Conservation (phyloP, 2,329 filamentous ascomycete species). For the Aspergillus sclerotialis region DNA sequence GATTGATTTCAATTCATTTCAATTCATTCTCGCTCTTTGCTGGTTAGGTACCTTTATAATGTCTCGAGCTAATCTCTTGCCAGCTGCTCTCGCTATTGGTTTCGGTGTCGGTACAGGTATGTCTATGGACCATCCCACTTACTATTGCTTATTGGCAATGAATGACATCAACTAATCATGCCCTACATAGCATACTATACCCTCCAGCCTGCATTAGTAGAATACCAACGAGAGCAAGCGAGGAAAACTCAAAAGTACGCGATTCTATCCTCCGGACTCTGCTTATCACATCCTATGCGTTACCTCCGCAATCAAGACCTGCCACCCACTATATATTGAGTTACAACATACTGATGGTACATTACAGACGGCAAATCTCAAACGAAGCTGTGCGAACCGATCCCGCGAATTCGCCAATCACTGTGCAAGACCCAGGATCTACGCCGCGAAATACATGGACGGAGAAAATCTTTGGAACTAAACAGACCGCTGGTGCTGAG, state of each 20-base stretch:
- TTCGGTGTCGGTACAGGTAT: conserved; percentile 36
- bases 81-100: conserved; percentile 30
- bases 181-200: conserved; percentile 34
- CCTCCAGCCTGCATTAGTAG: conserved; percentile 35
- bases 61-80: conserved; percentile 30
- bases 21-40: background rate
- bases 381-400: background rate
- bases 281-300: conserved; percentile 3
- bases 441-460: background rate
- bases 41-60: conserved; percentile 19
- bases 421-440: background rate
- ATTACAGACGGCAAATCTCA: background rate
- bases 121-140: background rate
- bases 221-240: conserved; percentile 26
- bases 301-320: no score
- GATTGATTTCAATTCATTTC: background rate
- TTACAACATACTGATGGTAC: background rate
- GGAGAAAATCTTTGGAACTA: background rate
- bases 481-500: background rate
- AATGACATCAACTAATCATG: background rate
- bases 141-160: background rate
- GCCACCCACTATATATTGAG: no score
- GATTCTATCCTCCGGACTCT: background rate
- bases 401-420: background rate
- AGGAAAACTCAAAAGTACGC: conserved; percentile 8